phyloP scores from a whole-genome alignment of 2,329 filamentous ascomycete genomes.

The Alternaria sp. region DNA sequence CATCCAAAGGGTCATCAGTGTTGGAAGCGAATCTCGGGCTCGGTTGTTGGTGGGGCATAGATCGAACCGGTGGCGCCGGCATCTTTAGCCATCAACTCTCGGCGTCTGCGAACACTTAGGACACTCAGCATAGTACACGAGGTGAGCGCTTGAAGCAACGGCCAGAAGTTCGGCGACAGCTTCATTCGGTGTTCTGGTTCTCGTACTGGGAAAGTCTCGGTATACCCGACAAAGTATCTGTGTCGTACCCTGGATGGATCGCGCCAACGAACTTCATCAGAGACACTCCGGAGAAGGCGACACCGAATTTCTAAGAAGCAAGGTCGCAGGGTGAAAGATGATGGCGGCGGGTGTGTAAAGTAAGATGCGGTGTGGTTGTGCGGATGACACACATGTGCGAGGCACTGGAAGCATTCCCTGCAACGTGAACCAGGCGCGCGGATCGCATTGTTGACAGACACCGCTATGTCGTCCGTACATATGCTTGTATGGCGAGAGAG shows the following conservation, averaged over 20 bases:
- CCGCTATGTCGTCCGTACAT: neutral
- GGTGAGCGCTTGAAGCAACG: neutral
- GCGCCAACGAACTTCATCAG: neutral
- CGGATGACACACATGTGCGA: constrained; percentile 5
- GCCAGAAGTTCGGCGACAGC: neutral
- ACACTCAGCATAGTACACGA: neutral
- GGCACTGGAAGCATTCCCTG: constrained; percentile 4
- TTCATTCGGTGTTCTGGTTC: neutral
- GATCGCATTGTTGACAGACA: neutral
- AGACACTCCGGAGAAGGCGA: neutral
- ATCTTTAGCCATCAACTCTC: neutral
- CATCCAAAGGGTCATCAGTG: no score
- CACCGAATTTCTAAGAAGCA: neutral
- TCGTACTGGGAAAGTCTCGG: neutral
- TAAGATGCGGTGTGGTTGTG: constrained; percentile 5
- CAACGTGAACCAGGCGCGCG: constrained; percentile 7
- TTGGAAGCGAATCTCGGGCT: neutral
- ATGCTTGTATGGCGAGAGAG: neutral
- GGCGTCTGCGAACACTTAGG: neutral
- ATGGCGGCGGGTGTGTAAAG: neutral
- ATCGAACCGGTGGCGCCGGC: neutral
- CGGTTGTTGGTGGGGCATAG: neutral
- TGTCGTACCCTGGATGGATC: neutral
- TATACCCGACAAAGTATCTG: neutral
- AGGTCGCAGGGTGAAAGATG: neutral